A percentile compares a stretch with the other conserved stretches of the same genome.
Evolutionary conservation across 129 eudicot species (phyloP).

Genomic region (Kitagawia praeruptora): DNA sequence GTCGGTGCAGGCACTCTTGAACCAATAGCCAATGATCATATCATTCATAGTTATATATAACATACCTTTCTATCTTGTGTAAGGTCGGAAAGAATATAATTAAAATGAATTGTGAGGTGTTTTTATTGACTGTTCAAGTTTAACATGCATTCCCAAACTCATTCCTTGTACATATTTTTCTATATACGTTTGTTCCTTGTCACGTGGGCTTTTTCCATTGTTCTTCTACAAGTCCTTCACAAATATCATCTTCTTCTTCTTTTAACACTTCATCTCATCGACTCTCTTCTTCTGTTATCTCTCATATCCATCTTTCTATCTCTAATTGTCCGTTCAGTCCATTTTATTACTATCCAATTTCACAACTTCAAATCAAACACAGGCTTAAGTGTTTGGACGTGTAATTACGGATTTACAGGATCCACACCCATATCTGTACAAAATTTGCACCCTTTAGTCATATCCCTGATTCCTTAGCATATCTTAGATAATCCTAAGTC

Average conservation of each 20-base stretch:
- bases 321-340: neutral
- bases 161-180: too few relatives aligned
- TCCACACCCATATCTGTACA: neutral
- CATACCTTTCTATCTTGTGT: neutral
- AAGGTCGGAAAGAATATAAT: neutral
- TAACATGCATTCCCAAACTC: neutral
- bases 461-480: neutral
- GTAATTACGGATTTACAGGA: neutral
- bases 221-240: neutral
- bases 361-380: neutral
- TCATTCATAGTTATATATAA: neutral
- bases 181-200: neutral
- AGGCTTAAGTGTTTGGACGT: neutral
- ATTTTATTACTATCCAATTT: neutral
- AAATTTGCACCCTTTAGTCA: neutral
- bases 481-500: neutral
- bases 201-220: neutral
- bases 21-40: neutral
- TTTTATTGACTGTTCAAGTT: neutral
- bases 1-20: neutral
- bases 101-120: neutral
- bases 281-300: neutral
- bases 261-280: neutral
- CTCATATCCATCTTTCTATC: neutral
- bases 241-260: neutral